Evolutionary conservation across 1,284 basidiomycete species (phyloP), one percentile per base, ranked within the genome.

Genomic region (Malassezia dermatis): DNA sequence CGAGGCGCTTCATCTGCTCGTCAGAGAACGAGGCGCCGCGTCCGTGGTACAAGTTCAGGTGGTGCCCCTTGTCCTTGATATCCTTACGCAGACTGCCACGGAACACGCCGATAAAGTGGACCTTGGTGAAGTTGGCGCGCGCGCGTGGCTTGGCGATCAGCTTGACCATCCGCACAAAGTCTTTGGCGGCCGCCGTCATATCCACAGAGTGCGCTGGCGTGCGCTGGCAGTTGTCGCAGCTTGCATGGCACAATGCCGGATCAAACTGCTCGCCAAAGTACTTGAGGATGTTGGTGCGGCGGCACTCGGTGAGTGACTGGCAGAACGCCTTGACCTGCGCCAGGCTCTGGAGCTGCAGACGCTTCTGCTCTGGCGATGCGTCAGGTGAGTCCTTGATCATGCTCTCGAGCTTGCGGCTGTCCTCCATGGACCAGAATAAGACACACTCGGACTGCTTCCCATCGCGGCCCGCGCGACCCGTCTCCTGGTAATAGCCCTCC

Each of bases 381-480:
- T 77, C 77, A 3, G 76, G 68, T 39, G 83, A 78, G 31, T 80
- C 77, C 30, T 78, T 75, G 54, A 86, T 83, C 71, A 83, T 78
- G 8, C 77, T 75, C 59, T 80, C 70, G 21, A 81, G 75, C 31
- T 73, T 78, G 48, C 76, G 70, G 19, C 78, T 80, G 58, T 88
- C 85, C 13, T 56, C 69, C 47, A 75, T 82, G 5, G 75, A 69
- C 71, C 82, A 88, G 75, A 80, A 55, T 3, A 74, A 53, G n/a
- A 71, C 60, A 46, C 71, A 74, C n/a, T 58, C 58, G 3, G 70
- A 67, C 76, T 24, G 75, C 53, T 80, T 76, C 12, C 86, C 86
- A 67, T 89, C 87, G 59, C 88, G 79, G 3, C 87, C 87, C 3
- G 87, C 87, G 51, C 87, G 80, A 8, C 88, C 87, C 0, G 87